Conservation (phyloP, 2,329 filamentous ascomycete genomes). For the Neocatenulostroma microsporum region DNA sequence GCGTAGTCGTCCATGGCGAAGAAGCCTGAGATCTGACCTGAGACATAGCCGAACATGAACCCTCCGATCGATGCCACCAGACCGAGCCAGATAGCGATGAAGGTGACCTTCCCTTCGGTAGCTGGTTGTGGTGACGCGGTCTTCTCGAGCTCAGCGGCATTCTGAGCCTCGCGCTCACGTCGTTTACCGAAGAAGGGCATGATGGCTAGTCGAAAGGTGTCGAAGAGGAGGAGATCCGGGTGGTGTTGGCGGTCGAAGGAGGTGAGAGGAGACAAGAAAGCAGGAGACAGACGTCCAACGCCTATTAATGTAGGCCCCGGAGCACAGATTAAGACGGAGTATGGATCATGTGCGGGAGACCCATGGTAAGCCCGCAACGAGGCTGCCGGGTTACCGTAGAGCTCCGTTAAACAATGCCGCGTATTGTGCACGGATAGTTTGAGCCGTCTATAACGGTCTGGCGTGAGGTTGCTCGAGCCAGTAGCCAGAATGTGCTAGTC, state of each 20-base stretch:
- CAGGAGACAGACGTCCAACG: too few relatives aligned
- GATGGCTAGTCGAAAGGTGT: not conserved
- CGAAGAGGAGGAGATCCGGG: not conserved
- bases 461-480: too few relatives aligned
- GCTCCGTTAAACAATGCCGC: too few relatives aligned
- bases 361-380: conserved; percentile 13
- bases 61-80: conserved; percentile 50
- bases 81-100: conserved; percentile 46
- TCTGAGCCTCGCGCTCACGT: conserved; percentile 24
- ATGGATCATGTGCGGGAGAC: conserved; percentile 14
- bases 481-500: too few relatives aligned
- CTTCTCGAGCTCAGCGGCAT: conserved; percentile 27
- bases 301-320: too few relatives aligned
- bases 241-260: not conserved
- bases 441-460: too few relatives aligned
- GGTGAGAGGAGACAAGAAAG: not conserved
- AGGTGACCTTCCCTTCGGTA: conserved; percentile 24
- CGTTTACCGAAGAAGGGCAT: conserved; percentile 31
- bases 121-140: conserved; percentile 15
- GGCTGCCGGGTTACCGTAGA: not conserved
- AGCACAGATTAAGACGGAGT: conserved; percentile 12
- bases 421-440: too few relatives aligned
- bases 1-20: conserved; percentile 53
- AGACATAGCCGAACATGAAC: conserved; percentile 47
- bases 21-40: conserved; percentile 55